Conservation (phyloP, 169 alveolate species). For the Cyclospora cayetanensis region DNA sequence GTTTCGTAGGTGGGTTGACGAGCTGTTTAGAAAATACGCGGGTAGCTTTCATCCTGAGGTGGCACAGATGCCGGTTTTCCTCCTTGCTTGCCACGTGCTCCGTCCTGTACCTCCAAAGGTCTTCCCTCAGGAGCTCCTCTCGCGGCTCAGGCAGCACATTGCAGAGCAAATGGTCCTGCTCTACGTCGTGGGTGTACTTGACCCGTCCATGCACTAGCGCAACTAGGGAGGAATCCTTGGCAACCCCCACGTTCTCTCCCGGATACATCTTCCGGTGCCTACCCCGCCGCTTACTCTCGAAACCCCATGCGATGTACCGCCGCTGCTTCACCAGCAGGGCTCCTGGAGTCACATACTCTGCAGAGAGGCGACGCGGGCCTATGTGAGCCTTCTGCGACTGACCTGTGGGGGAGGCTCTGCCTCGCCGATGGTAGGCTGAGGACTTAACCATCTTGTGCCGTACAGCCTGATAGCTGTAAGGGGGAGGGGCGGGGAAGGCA, state of each 20-base stretch:
- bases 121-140: slow-evolving; percentile 85
- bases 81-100: slow-evolving; percentile 87
- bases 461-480: neutral
- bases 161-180: slow-evolving; percentile 81
- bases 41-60: slow-evolving; percentile 80
- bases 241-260: slow-evolving; percentile 82
- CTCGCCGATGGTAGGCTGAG: slow-evolving; percentile 86
- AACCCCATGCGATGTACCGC: slow-evolving; percentile 82
- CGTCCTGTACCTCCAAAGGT: slow-evolving; percentile 89
- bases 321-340: slow-evolving; percentile 80
- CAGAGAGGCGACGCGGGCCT: slow-evolving; percentile 85
- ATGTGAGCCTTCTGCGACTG: slow-evolving; percentile 86
- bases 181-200: slow-evolving; percentile 86
- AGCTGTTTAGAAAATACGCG: slow-evolving; percentile 59
- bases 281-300: slow-evolving; percentile 77
- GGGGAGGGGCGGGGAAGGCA: too few species aligned
- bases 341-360: slow-evolving; percentile 87
- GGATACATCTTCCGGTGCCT: slow-evolving; percentile 88
- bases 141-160: slow-evolving; percentile 88
- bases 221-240: slow-evolving; percentile 67
- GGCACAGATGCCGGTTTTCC: slow-evolving; percentile 84
- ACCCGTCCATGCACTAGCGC: slow-evolving; percentile 84
- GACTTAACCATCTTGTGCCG: slow-evolving; percentile 86
- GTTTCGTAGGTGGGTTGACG: slow-evolving; percentile 82
- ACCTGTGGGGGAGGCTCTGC: slow-evolving; percentile 89